Evolutionary conservation across 177 flowering plant species (phyloP).

Genomic region (Vitis hybrid): DNA sequence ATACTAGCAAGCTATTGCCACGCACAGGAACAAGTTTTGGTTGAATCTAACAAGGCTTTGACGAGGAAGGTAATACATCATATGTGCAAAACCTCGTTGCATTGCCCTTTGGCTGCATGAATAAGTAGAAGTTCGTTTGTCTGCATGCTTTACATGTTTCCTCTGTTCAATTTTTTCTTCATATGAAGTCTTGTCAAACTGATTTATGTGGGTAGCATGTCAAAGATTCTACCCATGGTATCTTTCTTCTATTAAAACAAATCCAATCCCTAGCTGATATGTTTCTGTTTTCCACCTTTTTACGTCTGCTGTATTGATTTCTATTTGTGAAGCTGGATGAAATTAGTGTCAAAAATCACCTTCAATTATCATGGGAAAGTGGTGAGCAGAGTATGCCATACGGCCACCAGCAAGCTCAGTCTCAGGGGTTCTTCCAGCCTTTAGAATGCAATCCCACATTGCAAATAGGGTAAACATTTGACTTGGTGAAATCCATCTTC

Average conservation of each 20-base stretch:
- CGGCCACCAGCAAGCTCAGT: slow-evolving; percentile 48
- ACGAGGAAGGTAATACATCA: slow-evolving; percentile 49
- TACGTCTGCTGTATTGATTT: not conserved
- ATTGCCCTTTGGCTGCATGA: too few species aligned
- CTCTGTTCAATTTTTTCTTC: not conserved
- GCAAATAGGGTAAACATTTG: slow-evolving; percentile 62
- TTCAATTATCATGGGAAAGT: slow-evolving; percentile 56
- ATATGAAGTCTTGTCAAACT: too few species aligned
- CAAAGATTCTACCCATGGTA: too few species aligned
- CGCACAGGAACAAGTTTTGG: slow-evolving; percentile 59
- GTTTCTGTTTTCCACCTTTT: not conserved
- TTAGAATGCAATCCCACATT: slow-evolving; percentile 64
- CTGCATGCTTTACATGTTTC: not conserved
- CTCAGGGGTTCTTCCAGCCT: slow-evolving; percentile 70
- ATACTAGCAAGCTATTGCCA: slow-evolving; percentile 2
- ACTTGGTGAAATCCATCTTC: not conserved
- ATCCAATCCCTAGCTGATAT: too few species aligned
- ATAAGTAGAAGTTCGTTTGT: too few species aligned
- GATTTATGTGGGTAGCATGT: not conserved
- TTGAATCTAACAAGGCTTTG: slow-evolving; percentile 64
- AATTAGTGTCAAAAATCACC: slow-evolving; percentile 35
- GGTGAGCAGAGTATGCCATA: slow-evolving; percentile 42
- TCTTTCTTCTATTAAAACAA: too few species aligned
- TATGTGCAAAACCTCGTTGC: not conserved
- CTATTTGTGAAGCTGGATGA: slow-evolving; percentile 53